Base-by-base conservation (phyloP, 1,139 yeast genomes). In the Blastobotrys persicus region DNA sequence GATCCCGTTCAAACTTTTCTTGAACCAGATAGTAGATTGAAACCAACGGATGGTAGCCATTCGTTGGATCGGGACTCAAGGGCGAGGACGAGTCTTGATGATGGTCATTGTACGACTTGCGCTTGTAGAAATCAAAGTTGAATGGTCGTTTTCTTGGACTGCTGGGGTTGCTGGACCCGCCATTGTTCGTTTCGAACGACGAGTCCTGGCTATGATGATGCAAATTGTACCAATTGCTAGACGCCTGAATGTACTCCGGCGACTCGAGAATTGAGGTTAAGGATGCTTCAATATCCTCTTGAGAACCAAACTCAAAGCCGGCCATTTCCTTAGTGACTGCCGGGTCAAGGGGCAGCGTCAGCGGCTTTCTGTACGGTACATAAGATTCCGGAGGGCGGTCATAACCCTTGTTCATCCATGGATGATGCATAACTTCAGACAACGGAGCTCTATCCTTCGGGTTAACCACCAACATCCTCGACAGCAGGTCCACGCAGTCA, bases 331-430 rank as follows among this genome's bases (percentile, higher is more conserved):
- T 76, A 23, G 92, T 72, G 18, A 91, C 85, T 1, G 74, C 77
- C 0, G 77, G 76, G 64, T 89, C 89, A 46, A 94, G 72, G 0
- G 96, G 95, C 23, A 83, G 67, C 1, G 78, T 71, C 48, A 94
- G 70, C 2, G 98, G 98, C 3, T 72, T 68, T 59, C 98, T 75
- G 47, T 75, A 77, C 0, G 98, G 96, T 35, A 92, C 69, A 64
- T 83, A 85, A 44, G 83, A 81, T 4, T 83, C 78, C 2, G 88
- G 83, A 0, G 84, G 78, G 42, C 78, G 79, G 52, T 89, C 96
- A 63, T 80, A 89, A 14, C 97, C 97, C 64, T 84, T 83, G 53
- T 77, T 78, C 88, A 94, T 85, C 99, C 99, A 92, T 2, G 96
- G 97, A 61, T 92, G 98, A 53, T 79, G 76, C 58, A 86, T 77